Base-by-base conservation (phyloP, 345 rosid genomes). In the Eucalyptus sp. region DNA sequence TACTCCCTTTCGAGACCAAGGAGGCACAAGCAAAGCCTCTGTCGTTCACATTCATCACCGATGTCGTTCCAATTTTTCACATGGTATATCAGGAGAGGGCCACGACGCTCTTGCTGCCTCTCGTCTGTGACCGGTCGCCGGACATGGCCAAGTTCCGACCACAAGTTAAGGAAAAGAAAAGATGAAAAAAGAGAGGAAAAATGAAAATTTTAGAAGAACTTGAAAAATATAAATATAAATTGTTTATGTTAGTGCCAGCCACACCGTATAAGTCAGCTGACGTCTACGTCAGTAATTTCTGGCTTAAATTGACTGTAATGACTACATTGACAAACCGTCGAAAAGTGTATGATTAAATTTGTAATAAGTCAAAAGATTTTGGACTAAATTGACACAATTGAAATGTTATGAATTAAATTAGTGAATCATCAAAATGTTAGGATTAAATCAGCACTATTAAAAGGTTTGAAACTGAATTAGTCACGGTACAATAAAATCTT, bases 231-330 rank as follows among this genome's bases (percentile, higher is more conserved):
- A 27, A 1, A 27, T 60, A 12, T 1, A 25, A 25, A 60, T 27
- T 25, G 0, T 60, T 0, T 29, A 60, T 0, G 0, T 60, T 12
- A 27, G 16, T 27, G 15, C 3, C 0, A 13, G 4, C 5, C 8
- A 6, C 12, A 27, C 8, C 0, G 0, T 60, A 4, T 29, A 60
- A 12, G 2, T 27, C 15, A 3, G 16, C 7, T 1, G 1, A 13
- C 15, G 6, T 60, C 4, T 13, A 60, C 8, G 0, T 12, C 7
- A 3, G 1, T 12, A 16, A 60, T 60, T 27, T 60, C 4, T 27
- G 0, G 7, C 0, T 13, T 5, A 60, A 60, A 60, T 60, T 27
- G 13, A 60, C 4, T 0, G 2, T 5, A 60, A 60, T 11, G 14
- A 27, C 7, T 60, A 60, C 8, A 27, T 60, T 27, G 31, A 27